Evolutionary conservation across 73 alveolate species (phyloP).

Genomic region (Tetrahymena elliotti): DNA sequence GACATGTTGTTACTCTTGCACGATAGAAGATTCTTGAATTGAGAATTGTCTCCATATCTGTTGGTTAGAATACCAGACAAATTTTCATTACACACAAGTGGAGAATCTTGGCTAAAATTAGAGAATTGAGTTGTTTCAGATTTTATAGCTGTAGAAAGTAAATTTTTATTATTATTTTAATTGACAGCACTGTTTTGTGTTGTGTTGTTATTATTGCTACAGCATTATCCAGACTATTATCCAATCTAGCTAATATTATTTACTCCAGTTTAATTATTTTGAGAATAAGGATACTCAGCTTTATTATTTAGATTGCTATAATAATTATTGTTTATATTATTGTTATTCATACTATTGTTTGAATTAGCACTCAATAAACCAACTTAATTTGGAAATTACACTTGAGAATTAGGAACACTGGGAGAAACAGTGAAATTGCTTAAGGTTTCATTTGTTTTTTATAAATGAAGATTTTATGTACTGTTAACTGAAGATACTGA

Average conservation of each 20-base stretch:
- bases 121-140: neutral
- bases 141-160: neutral
- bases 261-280: neutral
- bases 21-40: neutral
- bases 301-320: neutral
- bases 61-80: neutral
- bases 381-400: neutral
- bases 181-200: neutral
- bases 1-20: neutral
- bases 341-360: neutral
- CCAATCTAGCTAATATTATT: neutral
- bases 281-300: neutral
- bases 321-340: neutral
- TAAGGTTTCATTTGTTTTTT: neutral
- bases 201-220: neutral
- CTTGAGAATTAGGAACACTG: neutral
- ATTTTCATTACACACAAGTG: neutral
- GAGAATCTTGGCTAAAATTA: neutral
- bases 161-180: neutral
- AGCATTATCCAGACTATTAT: neutral
- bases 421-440: neutral
- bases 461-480: neutral
- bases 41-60: neutral
- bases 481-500: neutral
- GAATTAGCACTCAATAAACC: neutral